These are phyloP conservation scores for Calcarisporium arbuscula DNA, from an alignment of 2,329 filamentous ascomycete species.

Conservation along the genomic window DNA sequence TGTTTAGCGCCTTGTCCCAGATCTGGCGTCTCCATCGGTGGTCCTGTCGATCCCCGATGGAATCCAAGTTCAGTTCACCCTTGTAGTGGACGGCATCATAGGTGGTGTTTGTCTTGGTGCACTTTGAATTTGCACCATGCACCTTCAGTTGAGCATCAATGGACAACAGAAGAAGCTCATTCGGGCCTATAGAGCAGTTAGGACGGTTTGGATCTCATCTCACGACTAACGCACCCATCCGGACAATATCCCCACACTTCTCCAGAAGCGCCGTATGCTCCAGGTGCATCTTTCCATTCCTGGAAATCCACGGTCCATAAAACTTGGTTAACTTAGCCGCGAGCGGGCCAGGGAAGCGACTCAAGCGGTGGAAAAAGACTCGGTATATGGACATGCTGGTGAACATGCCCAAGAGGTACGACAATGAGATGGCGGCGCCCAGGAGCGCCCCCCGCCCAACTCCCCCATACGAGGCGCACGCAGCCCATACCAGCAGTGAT, in stretches of 20 bases:
- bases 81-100: constrained; percentile 12
- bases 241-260: constrained; percentile 12
- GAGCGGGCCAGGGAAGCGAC: constrained; percentile 12
- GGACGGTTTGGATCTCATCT: background rate
- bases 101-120: constrained; percentile 10
- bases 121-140: constrained; percentile 15
- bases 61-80: constrained; percentile 16
- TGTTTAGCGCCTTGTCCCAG: constrained; percentile 18
- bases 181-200: constrained; percentile 12
- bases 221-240: constrained; percentile 10
- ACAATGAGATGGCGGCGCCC: background rate
- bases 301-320: constrained; percentile 5
- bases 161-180: constrained; percentile 7
- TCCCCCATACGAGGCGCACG: background rate
- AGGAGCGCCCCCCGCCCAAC: background rate
- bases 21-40: constrained; percentile 18
- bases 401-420: constrained; percentile 16
- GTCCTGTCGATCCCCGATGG: constrained; percentile 12
- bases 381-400: constrained; percentile 15
- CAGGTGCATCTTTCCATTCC: constrained; percentile 7
- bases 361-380: constrained; percentile 11
- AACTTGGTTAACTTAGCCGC: constrained; percentile 11
- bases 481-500: background rate
- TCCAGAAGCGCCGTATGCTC: constrained; percentile 4
- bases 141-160: constrained; percentile 5